Percentiles rank a stretch among this genome's conserved stretches.
These are phyloP conservation scores for Sugiyamaella smithiae DNA, from an alignment of 805 yeast genomes.

Conservation along the genomic window DNA sequence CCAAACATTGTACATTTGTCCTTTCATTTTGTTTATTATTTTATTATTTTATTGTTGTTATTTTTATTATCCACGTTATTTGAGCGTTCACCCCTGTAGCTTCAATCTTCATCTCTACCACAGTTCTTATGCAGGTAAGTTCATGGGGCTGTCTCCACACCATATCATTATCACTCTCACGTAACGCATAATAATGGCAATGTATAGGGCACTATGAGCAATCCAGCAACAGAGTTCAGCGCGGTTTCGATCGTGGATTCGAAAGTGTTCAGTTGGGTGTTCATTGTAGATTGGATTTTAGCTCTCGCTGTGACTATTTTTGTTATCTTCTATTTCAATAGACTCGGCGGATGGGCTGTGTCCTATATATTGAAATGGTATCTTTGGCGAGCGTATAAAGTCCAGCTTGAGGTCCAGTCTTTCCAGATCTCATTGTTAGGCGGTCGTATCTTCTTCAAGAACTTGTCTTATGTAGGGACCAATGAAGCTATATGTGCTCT, in stretches of 20 bases:
- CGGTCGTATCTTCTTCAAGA: slow-evolving; percentile 77
- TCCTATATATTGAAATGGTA: slow-evolving; percentile 50
- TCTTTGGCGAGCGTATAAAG: slow-evolving; percentile 61
- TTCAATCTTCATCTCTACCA: too few relatives aligned
- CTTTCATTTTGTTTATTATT: too few relatives aligned
- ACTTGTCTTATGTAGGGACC: slow-evolving; percentile 67
- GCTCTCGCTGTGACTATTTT: slow-evolving; percentile 59
- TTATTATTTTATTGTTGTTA: too few relatives aligned
- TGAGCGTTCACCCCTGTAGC: too few relatives aligned
- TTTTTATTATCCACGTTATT: too few relatives aligned
- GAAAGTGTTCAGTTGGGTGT: slow-evolving; percentile 58
- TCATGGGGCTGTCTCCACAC: too few relatives aligned
- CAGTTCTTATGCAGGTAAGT: neutral
- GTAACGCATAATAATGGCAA: neutral
- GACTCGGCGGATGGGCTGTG: slow-evolving; percentile 61
- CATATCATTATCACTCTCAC: too few relatives aligned
- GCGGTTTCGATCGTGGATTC: slow-evolving; percentile 29
- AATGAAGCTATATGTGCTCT: slow-evolving; percentile 69
- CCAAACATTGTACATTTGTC: too few relatives aligned
- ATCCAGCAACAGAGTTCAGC: slow-evolving; percentile 7
- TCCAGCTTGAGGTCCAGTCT: slow-evolving; percentile 67
- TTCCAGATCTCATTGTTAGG: slow-evolving; percentile 75
- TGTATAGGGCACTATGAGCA: neutral
- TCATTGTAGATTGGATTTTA: slow-evolving; percentile 78
- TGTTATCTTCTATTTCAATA: slow-evolving; percentile 71